Conservation (phyloP, 2,329 filamentous ascomycete species). For the Aspergillus chevalieri region DNA sequence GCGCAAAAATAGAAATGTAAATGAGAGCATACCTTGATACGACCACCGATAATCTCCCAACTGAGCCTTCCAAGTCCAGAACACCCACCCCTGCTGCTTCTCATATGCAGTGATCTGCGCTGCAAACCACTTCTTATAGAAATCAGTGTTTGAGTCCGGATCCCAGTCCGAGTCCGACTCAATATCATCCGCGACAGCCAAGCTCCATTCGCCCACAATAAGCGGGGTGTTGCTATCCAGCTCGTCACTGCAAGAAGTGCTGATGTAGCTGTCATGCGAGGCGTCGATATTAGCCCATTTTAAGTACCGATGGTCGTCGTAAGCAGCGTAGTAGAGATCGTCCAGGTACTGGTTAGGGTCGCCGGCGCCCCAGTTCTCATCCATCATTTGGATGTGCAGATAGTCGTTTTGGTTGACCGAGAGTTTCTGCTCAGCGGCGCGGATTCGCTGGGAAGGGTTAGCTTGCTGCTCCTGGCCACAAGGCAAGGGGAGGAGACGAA, state of each 20-base stretch:
- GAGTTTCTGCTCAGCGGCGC: slow-evolving; percentile 42
- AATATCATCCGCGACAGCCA: slow-evolving; percentile 47
- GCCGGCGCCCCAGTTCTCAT: slow-evolving; percentile 51
- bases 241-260: slow-evolving; percentile 45
- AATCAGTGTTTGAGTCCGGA: slow-evolving; percentile 38
- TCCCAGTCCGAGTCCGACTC: slow-evolving; percentile 43
- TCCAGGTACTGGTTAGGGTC: slow-evolving; percentile 45
- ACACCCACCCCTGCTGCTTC: slow-evolving; percentile 49
- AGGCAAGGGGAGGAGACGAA: slow-evolving; percentile 11
- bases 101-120: slow-evolving; percentile 54
- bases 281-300: slow-evolving; percentile 47
- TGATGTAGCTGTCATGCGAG: slow-evolving; percentile 47
- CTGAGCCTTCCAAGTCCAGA: slow-evolving; percentile 56
- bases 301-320: slow-evolving; percentile 55
- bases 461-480: not conserved
- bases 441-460: slow-evolving; percentile 35
- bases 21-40: slow-evolving; percentile 17
- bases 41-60: slow-evolving; percentile 31
- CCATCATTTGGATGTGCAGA: slow-evolving; percentile 52
- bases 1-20: slow-evolving; percentile 38
- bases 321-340: slow-evolving; percentile 43
- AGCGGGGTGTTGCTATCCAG: slow-evolving; percentile 41
- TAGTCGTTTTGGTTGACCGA: slow-evolving; percentile 38
- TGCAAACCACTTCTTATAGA: slow-evolving; percentile 54
- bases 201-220: slow-evolving; percentile 55